These are phyloP conservation scores for Suillus discolor DNA, from an alignment of 768 basidiomycete genomes.

Conservation along the genomic window DNA sequence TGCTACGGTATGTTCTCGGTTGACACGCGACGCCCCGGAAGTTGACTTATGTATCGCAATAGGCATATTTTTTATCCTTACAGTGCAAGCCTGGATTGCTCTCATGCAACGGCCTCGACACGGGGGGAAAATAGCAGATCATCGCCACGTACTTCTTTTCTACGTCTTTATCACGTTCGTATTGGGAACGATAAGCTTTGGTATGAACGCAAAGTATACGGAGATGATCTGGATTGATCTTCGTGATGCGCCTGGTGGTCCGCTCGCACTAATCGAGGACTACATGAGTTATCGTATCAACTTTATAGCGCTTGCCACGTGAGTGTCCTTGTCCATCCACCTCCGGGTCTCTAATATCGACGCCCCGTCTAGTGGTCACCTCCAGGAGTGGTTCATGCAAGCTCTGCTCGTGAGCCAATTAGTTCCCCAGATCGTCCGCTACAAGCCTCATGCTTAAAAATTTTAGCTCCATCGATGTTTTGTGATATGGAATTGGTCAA, in stretches of 20 bases:
- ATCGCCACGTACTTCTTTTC: neutral
- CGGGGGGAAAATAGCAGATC: neutral
- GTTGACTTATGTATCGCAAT: neutral
- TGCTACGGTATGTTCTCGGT: constrained; percentile 22
- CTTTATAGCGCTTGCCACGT: neutral
- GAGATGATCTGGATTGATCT: constrained; percentile 28
- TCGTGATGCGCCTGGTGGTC: constrained; percentile 14
- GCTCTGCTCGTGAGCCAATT: neutral
- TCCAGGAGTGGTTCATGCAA: constrained; percentile 6
- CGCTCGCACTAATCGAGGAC: neutral
- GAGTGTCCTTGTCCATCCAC: neutral
- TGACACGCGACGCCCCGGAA: no score
- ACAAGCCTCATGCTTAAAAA: neutral
- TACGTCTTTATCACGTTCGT: constrained; percentile 13
- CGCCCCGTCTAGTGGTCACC: neutral
- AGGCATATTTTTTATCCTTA: constrained; percentile 20
- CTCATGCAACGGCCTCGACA: neutral
- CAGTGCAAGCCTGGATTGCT: constrained; percentile 3
- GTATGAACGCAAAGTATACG: constrained; percentile 19
- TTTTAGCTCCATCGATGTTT: constrained; percentile 17
- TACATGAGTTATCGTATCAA: constrained; percentile 1
- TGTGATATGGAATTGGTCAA: constrained; percentile 19
- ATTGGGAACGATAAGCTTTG: constrained; percentile 22
- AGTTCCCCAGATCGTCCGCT: neutral
- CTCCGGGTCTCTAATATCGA: neutral